These are phyloP conservation scores for Astraeus odoratus DNA, from an alignment of 768 basidiomycete species.

Conservation along the genomic window DNA sequence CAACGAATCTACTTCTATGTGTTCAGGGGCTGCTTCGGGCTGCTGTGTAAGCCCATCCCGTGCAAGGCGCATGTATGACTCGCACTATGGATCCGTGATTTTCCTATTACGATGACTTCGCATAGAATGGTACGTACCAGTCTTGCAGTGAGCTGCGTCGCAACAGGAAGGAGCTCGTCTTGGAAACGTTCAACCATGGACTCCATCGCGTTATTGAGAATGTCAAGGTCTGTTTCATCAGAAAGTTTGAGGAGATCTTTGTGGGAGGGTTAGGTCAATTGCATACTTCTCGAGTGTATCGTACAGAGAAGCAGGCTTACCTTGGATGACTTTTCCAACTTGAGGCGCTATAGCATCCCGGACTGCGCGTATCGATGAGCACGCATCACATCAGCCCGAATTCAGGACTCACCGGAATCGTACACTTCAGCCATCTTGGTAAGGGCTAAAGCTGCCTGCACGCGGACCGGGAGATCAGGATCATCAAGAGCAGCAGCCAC, in stretches of 20 bases:
- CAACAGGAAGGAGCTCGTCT: conserved; percentile 77
- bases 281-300: background rate
- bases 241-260: conserved; percentile 80
- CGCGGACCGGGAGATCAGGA: conserved; percentile 72
- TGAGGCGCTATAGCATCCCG: conserved; percentile 62
- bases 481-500: conserved; percentile 69
- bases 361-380: conserved; percentile 36
- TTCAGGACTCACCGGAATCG: conserved; percentile 45
- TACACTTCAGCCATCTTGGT: conserved; percentile 66
- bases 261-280: background rate
- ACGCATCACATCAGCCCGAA: background rate
- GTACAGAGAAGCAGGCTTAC: conserved; percentile 35
- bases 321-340: conserved; percentile 84
- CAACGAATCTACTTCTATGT: conserved; percentile 49
- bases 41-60: conserved; percentile 51
- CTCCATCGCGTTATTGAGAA: conserved; percentile 78
- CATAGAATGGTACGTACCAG: conserved; percentile 44
- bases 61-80: conserved; percentile 75
- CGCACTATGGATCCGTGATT: conserved; percentile 42
- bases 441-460: conserved; percentile 75
- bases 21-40: conserved; percentile 43
- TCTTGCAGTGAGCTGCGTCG: conserved; percentile 69
- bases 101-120: background rate
- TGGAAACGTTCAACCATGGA: conserved; percentile 83
- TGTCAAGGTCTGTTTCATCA: conserved; percentile 87